These are phyloP conservation scores for Hypoxylon rickii DNA, from an alignment of 495 filamentous ascomycete species.

Conservation along the genomic window DNA sequence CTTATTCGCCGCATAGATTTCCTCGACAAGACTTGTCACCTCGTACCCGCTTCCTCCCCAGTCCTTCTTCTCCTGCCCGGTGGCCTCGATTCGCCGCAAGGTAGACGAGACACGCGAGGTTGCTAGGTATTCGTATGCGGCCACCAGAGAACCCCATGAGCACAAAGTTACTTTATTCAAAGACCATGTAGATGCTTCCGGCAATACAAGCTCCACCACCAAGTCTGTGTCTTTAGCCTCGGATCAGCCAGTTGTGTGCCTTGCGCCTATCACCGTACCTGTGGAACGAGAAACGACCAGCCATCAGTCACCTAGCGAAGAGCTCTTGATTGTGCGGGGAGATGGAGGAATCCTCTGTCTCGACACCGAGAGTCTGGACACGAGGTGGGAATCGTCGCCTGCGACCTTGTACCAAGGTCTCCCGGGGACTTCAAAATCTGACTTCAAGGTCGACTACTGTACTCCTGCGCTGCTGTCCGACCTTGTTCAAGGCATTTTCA, in stretches of 20 bases:
- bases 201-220: conserved; percentile 53
- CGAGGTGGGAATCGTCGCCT: conserved; percentile 45
- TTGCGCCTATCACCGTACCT: conserved; percentile 15
- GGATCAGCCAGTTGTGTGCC: conserved; percentile 31
- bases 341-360: conserved; percentile 47
- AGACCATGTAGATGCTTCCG: conserved; percentile 65
- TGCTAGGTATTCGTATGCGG: conserved; percentile 73
- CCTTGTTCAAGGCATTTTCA: conserved; percentile 50
- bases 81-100: conserved; percentile 73
- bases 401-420: conserved; percentile 45
- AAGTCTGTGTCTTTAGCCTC: conserved; percentile 21
- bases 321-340: conserved; percentile 44
- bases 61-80: conserved; percentile 74
- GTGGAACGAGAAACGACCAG: background rate
- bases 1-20: conserved; percentile 62
- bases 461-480: conserved; percentile 43
- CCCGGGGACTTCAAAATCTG: conserved; percentile 24
- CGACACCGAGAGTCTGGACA: conserved; percentile 46
- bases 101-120: conserved; percentile 54
- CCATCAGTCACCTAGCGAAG: conserved; percentile 6
- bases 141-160: conserved; percentile 45
- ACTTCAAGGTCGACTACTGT: conserved; percentile 47
- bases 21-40: conserved; percentile 76
- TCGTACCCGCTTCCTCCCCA: conserved; percentile 87
- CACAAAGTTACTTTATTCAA: conserved; percentile 57